Conservation (phyloP, 2,329 filamentous ascomycete genomes). For the Lasiodiplodia hormozganensis region DNA sequence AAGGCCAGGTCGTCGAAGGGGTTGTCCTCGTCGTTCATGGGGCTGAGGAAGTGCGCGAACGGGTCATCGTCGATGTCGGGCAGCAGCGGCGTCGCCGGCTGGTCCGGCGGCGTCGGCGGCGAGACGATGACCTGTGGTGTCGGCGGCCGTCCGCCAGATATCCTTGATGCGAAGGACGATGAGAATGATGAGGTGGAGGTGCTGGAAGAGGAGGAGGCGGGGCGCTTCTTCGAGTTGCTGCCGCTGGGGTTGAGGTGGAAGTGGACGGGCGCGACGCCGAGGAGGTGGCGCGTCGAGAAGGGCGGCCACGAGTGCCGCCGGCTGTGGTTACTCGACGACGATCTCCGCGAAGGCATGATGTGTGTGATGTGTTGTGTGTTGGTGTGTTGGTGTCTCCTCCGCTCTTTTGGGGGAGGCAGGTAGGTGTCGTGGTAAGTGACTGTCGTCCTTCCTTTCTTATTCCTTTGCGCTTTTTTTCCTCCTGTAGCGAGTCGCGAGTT, state of each 20-base stretch:
- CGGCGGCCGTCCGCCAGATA: neutral
- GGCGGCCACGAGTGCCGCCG: conserved; percentile 27
- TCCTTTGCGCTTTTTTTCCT: too few relatives aligned
- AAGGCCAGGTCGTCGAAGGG: conserved; percentile 39
- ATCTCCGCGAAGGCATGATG: neutral
- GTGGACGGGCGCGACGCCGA: conserved; percentile 23
- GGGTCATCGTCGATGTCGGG: conserved; percentile 53
- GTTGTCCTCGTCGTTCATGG: conserved; percentile 49
- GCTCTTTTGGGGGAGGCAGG: neutral
- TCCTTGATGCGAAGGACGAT: neutral
- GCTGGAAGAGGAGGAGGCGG: neutral
- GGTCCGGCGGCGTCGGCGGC: neutral
- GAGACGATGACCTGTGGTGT: neutral
- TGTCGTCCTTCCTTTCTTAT: too few relatives aligned
- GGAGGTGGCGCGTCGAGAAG: conserved; percentile 25
- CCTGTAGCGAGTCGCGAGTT: too few relatives aligned
- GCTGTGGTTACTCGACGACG: neutral
- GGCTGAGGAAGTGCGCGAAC: conserved; percentile 52
- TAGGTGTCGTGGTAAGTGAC: neutral
- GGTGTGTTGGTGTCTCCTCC: neutral
- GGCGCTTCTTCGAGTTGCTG: conserved; percentile 3
- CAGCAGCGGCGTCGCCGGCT: conserved; percentile 31
- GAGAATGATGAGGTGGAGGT: neutral
- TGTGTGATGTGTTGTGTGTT: neutral
- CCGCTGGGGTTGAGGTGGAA: conserved; percentile 24